Evolutionary conservation across 805 yeast genomes (phyloP).

Genomic region (Pichia phayaonensis): DNA sequence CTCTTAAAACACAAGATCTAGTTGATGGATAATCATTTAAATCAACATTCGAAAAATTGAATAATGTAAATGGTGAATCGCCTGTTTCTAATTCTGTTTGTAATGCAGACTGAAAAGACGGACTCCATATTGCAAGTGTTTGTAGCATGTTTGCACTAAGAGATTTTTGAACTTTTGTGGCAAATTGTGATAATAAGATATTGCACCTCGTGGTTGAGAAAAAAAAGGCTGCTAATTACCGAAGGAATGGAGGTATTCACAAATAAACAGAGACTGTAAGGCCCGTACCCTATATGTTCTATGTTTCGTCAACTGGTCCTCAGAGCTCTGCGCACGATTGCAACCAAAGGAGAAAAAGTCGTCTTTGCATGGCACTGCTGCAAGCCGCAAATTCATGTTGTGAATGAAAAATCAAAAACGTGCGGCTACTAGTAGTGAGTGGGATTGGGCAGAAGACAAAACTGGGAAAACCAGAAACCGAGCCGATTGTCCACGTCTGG

Average conservation of each 20-base stretch:
- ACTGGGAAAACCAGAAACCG: no score
- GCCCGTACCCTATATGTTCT: not conserved
- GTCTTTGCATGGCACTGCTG: not conserved
- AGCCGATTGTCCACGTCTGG: no score
- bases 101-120: constrained; percentile 49
- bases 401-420: not conserved
- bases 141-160: constrained; percentile 11
- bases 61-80: constrained; percentile 43
- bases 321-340: not conserved
- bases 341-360: not conserved
- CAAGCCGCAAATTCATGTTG: not conserved
- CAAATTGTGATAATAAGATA: not conserved
- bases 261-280: not conserved
- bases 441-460: not conserved
- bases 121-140: constrained; percentile 69
- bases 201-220: not conserved
- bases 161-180: not conserved
- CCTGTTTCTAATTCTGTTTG: constrained; percentile 35
- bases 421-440: not conserved
- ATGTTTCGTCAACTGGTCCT: not conserved
- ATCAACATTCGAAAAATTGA: constrained; percentile 65
- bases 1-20: constrained; percentile 65
- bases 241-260: not conserved
- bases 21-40: constrained; percentile 47
- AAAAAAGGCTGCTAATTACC: not conserved